A percentile compares a stretch with the other conserved stretches of the same genome.
These are phyloP conservation scores for Globisporangium rhizosaccharum DNA, from an alignment of 352 stramenopile genomes.

Conservation along the genomic window DNA sequence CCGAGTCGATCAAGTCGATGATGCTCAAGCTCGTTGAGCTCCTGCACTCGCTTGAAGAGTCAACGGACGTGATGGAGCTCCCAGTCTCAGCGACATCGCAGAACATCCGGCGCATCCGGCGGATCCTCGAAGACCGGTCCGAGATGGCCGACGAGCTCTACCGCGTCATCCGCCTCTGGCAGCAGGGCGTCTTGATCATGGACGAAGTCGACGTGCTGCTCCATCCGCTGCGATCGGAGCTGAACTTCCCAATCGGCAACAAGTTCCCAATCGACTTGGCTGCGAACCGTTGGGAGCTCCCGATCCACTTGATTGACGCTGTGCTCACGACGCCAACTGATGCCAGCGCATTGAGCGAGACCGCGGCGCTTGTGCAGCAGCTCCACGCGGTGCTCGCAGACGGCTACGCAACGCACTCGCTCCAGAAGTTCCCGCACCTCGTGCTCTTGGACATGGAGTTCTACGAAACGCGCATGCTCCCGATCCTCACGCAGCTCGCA, in stretches of 20 bases:
- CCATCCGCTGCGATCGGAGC: constrained; percentile 86
- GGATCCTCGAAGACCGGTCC: constrained; percentile 68
- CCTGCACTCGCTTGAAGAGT: constrained; percentile 87
- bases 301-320: constrained; percentile 93
- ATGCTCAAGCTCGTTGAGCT: constrained; percentile 98
- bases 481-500: constrained; percentile 88
- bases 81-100: constrained; percentile 53
- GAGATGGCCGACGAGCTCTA: constrained; percentile 90
- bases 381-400: constrained; percentile 90
- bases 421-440: constrained; percentile 97
- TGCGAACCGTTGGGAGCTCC: constrained; percentile 89
- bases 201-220: constrained; percentile 92
- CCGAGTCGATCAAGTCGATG: constrained; percentile 99
- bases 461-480: constrained; percentile 92
- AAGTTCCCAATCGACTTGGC: constrained; percentile 89
- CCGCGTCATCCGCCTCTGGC: constrained; percentile 86
- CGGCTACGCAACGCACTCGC: constrained; percentile 89
- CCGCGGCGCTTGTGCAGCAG: constrained; percentile 26
- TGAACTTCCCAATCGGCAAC: constrained; percentile 91
- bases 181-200: constrained; percentile 92
- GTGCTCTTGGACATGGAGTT: constrained; percentile 96
- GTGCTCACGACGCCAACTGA: constrained; percentile 59
- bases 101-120: constrained; percentile 63
- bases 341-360: constrained; percentile 1
- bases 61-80: constrained; percentile 61